Evolutionary conservation across 2,329 filamentous ascomycete species (phyloP).

Genomic region (Fusarium begoniae): DNA sequence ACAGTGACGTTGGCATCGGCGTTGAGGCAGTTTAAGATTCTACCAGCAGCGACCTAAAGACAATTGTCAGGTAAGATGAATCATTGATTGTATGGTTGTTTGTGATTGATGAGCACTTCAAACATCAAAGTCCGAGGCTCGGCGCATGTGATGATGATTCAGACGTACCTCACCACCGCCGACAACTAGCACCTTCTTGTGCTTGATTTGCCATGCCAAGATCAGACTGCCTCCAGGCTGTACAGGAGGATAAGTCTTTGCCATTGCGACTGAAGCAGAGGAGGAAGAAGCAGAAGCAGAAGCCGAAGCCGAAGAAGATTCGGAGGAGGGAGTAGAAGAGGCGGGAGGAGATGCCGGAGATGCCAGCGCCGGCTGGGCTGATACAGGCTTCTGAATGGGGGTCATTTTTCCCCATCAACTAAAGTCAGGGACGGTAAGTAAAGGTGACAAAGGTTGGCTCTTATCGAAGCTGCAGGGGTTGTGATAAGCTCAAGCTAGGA

Average conservation of each 20-base stretch:
- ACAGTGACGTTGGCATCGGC: slow-evolving; percentile 92
- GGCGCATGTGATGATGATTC: slow-evolving; percentile 23
- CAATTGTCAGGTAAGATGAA: not conserved
- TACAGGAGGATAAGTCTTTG: slow-evolving; percentile 75
- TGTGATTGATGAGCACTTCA: slow-evolving; percentile 3
- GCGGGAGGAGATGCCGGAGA: slow-evolving; percentile 36
- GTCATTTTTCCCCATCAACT: slow-evolving; percentile 36
- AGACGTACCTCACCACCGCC: slow-evolving; percentile 88
- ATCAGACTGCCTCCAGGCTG: slow-evolving; percentile 94
- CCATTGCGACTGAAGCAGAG: slow-evolving; percentile 39
- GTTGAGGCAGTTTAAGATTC: slow-evolving; percentile 93
- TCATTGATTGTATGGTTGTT: not conserved
- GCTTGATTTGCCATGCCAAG: slow-evolving; percentile 92
- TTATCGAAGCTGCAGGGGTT: slow-evolving; percentile 31
- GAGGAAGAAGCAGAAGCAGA: slow-evolving; percentile 18
- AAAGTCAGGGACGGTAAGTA: slow-evolving; percentile 9
- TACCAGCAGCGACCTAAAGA: slow-evolving; percentile 87
- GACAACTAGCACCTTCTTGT: slow-evolving; percentile 89
- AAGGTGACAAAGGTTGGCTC: slow-evolving; percentile 29
- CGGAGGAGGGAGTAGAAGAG: slow-evolving; percentile 22
- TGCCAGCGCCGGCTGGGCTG: slow-evolving; percentile 37
- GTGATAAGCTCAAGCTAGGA: slow-evolving; percentile 19
- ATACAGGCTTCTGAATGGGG: slow-evolving; percentile 37
- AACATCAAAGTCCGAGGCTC: slow-evolving; percentile 6
- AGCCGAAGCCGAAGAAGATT: not conserved